Evolutionary conservation across 1,139 yeast species (phyloP).

Genomic region (Pichia sp.): DNA sequence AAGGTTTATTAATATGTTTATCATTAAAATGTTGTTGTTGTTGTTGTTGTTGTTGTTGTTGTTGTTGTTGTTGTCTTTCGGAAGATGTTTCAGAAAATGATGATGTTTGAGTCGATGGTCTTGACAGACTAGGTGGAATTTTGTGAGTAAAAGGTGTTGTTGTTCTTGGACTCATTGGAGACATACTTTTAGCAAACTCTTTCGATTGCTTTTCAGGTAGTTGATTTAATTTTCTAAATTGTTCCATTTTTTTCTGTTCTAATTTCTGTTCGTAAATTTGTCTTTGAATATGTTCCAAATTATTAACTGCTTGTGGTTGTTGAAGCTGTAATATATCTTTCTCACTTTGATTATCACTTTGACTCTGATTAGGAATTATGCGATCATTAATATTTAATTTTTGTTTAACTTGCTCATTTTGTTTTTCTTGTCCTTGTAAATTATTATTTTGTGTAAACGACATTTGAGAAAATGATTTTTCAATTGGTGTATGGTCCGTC

Average conservation of each 20-base stretch:
- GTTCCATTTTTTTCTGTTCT: constrained; percentile 14
- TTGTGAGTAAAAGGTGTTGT: constrained; percentile 3
- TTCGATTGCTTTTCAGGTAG: neutral
- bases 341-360: too few relatives aligned
- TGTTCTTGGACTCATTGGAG: constrained; percentile 16
- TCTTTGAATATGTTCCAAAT: constrained; percentile 1
- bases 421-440: neutral
- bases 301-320: neutral
- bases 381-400: too few relatives aligned
- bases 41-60: neutral
- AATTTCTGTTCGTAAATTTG: constrained; percentile 8
- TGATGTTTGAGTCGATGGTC: too few relatives aligned
- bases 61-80: neutral
- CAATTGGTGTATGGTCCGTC: neutral
- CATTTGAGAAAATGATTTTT: neutral
- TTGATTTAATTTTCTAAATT: constrained; percentile 5
- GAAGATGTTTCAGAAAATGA: neutral
- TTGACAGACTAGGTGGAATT: neutral
- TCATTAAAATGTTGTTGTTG: neutral
- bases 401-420: neutral
- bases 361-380: too few relatives aligned
- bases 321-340: too few relatives aligned
- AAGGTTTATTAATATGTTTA: neutral
- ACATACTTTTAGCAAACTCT: constrained; percentile 10
- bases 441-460: neutral